Conservation (phyloP, 352 stramenopile genomes). For the Phytophthora rubi region DNA sequence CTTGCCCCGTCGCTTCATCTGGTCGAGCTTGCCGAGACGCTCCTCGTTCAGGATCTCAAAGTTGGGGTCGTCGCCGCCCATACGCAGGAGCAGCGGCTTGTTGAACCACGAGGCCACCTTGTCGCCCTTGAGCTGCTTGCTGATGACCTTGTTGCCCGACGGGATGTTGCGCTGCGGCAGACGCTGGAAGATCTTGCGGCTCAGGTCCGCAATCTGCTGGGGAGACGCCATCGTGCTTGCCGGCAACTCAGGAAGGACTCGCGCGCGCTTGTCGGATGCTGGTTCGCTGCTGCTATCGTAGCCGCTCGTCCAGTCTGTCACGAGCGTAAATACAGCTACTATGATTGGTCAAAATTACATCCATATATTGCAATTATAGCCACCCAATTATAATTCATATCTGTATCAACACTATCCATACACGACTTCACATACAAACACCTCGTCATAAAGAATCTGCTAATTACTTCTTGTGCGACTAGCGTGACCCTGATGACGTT, state of each 20-base stretch:
- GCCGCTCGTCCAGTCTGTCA: constrained; percentile 33
- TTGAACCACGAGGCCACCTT: constrained; percentile 89
- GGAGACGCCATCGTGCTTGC: constrained; percentile 45
- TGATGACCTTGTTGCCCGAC: constrained; percentile 91
- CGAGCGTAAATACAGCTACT: background rate
- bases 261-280: constrained; percentile 8
- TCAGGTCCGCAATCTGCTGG: constrained; percentile 78
- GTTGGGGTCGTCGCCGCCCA: constrained; percentile 85
- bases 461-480: constrained; percentile 12
- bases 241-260: constrained; percentile 2
- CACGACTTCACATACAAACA: constrained; percentile 2
- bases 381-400: background rate
- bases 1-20: constrained; percentile 90
- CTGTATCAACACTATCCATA: constrained; percentile 2
- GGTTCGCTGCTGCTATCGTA: constrained; percentile 24
- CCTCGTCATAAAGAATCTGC: background rate
- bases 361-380: constrained; percentile 6
- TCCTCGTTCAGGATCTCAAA: constrained; percentile 86
- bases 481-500: constrained; percentile 26
- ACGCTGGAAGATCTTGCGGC: constrained; percentile 90
- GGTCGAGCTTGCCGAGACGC: constrained; percentile 76
- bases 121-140: constrained; percentile 88
- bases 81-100: constrained; percentile 77
- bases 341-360: constrained; percentile 18
- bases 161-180: constrained; percentile 80